Evolutionary conservation across 2,329 filamentous ascomycete species (phyloP), one percentile per base, ranked within the genome.

Genomic region (Penicillium sp.): DNA sequence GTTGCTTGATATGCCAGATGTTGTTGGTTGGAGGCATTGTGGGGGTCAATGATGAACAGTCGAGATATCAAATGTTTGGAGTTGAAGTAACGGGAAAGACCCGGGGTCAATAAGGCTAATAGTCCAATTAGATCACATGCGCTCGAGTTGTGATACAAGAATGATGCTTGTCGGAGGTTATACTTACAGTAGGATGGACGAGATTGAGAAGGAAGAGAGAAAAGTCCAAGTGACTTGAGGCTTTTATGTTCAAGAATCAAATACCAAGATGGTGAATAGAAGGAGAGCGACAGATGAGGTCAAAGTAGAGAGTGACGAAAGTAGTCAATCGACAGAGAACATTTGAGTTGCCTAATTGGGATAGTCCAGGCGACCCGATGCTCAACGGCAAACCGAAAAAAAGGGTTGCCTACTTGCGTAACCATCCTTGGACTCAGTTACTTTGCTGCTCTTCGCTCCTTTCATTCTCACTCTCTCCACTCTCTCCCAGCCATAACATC

Each of bases 401-500:
- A 34, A 27, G 16, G 39, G 50, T 45, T 53, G 50, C 46, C 51
- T 50, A 49, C 13, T 36, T 40, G 47, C 39, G 36, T 57, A 56
- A 44, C 45, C 51, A 3, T 53, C 54, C 13, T 38, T 54, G 48
- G 21, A 36, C 45, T 46, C 34, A 43, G 22, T 51, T 39, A 42
- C 11, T n/a, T n/a, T n/a, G 13, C 14, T 7, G 13, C 18, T 34
- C 29, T 40, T 22, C 46, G 32, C 39, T 49, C 40, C 40, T 38
- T 21, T 48, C 50, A 8, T 36, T 48, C 6, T 27, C 24, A 4
- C 4, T 8, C 34, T 36, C 34, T 36, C 34, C 34, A 36, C 34
- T n/a, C 10, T 55, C 50, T 16, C 56, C 54, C 16, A 66, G 47
- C 59, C 54, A 64, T 13, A 66, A 44, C 59, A 67, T 67, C 13